Evolutionary conservation across 75 land plant species (phyloP).

Genomic region (Cupressus sempervirens): DNA sequence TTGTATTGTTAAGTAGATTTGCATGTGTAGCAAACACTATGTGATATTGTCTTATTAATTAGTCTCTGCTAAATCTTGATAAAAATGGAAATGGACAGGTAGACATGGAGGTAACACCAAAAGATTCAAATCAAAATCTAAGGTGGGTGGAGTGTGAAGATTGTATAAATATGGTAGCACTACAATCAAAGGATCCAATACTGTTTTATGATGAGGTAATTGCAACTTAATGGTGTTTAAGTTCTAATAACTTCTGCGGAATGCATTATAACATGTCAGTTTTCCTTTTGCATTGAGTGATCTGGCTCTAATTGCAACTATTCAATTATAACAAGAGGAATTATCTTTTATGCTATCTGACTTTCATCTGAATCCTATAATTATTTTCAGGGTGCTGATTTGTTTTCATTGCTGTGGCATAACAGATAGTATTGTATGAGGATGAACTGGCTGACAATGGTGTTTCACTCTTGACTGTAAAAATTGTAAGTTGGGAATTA

Average conservation of each 20-base stretch:
- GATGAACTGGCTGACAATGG: constrained; percentile 98
- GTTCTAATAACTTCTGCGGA: neutral
- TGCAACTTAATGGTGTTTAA: neutral
- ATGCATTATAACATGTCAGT: neutral
- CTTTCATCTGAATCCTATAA: neutral
- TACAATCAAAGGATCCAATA: constrained; percentile 83
- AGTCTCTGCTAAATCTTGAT: neutral
- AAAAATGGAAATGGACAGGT: neutral
- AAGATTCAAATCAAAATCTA: constrained; percentile 10
- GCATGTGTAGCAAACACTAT: neutral
- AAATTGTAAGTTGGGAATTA: constrained; percentile 69
- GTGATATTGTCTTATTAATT: neutral
- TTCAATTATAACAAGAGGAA: neutral
- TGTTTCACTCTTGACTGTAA: constrained; percentile 81
- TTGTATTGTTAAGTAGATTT: too few relatives aligned
- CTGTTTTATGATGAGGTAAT: constrained; percentile 94
- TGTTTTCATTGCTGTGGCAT: neutral
- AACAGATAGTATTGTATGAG: constrained; percentile 86
- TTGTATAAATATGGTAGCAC: constrained; percentile 62
- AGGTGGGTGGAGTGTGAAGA: constrained; percentile 70
- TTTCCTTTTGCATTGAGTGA: neutral
- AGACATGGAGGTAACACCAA: neutral
- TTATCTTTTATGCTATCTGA: neutral
- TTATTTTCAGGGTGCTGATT: neutral
- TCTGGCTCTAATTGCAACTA: neutral